Evolutionary conservation across 148 eudicot species (phyloP).

Genomic region (Heliosperma pusillum): DNA sequence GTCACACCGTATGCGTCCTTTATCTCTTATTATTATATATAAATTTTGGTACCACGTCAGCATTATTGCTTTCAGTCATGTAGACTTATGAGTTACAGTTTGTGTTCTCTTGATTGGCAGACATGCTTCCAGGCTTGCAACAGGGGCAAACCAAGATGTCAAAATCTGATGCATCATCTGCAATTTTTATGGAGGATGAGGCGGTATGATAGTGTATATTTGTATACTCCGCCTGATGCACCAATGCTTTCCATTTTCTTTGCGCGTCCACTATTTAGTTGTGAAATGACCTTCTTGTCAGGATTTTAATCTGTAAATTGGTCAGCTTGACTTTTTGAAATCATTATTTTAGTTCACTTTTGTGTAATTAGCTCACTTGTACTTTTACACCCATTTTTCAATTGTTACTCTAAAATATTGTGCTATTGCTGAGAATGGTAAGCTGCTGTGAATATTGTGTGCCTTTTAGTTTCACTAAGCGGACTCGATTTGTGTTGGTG

Average conservation of each 20-base stretch:
- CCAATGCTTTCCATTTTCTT: too few species aligned
- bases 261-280: too few species aligned
- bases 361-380: too few species aligned
- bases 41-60: neutral
- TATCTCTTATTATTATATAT: constrained; percentile 1
- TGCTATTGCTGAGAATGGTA: neutral
- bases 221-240: too few species aligned
- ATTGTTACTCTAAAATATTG: neutral
- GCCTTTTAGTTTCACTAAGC: too few species aligned
- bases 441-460: too few species aligned
- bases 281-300: too few species aligned
- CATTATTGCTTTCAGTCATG: neutral
- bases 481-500: neutral
- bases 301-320: too few species aligned
- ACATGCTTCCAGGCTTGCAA: constrained; percentile 95
- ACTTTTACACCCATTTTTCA: neutral
- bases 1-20: constrained; percentile 70
- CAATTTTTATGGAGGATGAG: constrained; percentile 90
- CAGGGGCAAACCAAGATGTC: constrained; percentile 98
- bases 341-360: too few species aligned
- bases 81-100: neutral
- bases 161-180: constrained; percentile 69
- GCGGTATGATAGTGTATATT: constrained; percentile 46
- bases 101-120: constrained; percentile 35
- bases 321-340: too few species aligned